A percentile compares a stretch with the other conserved stretches of the same genome.
phyloP scores from a whole-genome alignment of 2,329 filamentous ascomycete genomes.

The Zymoseptoria tritici region DNA sequence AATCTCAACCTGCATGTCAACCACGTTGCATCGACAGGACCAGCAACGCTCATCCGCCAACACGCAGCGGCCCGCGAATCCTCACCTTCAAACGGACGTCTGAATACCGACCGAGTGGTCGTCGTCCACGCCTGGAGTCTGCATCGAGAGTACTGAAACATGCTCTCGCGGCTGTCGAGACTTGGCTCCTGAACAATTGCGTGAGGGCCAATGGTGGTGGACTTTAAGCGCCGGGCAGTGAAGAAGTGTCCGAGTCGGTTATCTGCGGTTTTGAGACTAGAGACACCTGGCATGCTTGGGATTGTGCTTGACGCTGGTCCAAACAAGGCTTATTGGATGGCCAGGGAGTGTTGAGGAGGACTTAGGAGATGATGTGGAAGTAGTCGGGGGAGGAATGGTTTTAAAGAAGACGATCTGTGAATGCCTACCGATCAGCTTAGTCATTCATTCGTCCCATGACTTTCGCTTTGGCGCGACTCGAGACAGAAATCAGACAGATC shows the following conservation, averaged over 20 bases:
- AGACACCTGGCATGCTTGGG: no score
- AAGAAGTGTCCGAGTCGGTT: background rate
- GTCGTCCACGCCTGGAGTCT: background rate
- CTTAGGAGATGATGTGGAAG: no score
- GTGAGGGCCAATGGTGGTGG: background rate
- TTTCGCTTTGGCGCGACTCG: no score
- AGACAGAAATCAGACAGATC: no score
- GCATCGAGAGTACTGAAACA: background rate
- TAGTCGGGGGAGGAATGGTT: no score
- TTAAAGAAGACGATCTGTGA: no score
- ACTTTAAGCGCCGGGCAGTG: background rate
- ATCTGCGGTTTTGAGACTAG: background rate
- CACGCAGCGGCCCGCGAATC: background rate
- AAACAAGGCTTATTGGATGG: no score
- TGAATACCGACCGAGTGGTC: background rate
- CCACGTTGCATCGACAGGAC: background rate
- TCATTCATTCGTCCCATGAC: no score
- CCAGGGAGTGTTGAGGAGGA: no score
- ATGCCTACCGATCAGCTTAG: no score
- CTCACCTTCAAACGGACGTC: background rate
- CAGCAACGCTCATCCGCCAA: background rate
- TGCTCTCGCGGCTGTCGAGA: background rate
- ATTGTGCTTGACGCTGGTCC: no score
- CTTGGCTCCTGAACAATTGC: background rate
- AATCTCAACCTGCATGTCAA: background rate